A percentile compares a stretch with the other conserved stretches of the same genome.
Conservation (phyloP, 106 monocot genomes). For the Gastrodia elata region DNA sequence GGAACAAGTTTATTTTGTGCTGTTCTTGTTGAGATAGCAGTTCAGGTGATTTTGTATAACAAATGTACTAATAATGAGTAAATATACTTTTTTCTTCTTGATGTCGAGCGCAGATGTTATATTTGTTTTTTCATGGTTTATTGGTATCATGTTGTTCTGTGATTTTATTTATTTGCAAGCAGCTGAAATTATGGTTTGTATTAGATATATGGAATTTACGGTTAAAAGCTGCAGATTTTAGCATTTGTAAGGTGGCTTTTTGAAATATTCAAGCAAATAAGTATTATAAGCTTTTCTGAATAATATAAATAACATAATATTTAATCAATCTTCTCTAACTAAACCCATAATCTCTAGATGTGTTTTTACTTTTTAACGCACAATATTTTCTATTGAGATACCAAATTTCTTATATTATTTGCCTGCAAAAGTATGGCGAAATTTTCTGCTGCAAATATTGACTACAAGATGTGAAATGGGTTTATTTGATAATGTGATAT, state of each 20-base stretch:
- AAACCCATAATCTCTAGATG: neutral
- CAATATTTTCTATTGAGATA: neutral
- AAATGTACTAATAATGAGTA: slow-evolving; percentile 29
- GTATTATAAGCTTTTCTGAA: neutral
- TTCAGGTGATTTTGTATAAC: slow-evolving; percentile 86
- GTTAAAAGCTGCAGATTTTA: neutral
- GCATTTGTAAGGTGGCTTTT: neutral
- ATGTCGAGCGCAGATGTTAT: slow-evolving; percentile 14
- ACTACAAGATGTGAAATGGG: neutral
- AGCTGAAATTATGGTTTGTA: neutral
- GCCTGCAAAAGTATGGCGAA: neutral
- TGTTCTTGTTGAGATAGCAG: slow-evolving; percentile 90
- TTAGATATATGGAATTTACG: neutral
- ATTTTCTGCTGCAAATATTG: neutral
- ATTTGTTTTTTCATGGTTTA: neutral
- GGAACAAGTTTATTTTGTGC: slow-evolving; percentile 76
- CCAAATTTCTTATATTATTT: neutral
- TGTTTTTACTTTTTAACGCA: neutral
- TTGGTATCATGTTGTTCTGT: neutral
- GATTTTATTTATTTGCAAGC: neutral
- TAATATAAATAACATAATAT: neutral
- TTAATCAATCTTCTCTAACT: neutral
- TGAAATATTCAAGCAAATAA: neutral
- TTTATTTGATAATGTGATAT: neutral
- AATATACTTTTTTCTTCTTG: slow-evolving; percentile 13